These are phyloP conservation scores for Nothophaeocryptopus gaeumannii DNA, from an alignment of 2,329 filamentous ascomycete genomes.

Conservation along the genomic window DNA sequence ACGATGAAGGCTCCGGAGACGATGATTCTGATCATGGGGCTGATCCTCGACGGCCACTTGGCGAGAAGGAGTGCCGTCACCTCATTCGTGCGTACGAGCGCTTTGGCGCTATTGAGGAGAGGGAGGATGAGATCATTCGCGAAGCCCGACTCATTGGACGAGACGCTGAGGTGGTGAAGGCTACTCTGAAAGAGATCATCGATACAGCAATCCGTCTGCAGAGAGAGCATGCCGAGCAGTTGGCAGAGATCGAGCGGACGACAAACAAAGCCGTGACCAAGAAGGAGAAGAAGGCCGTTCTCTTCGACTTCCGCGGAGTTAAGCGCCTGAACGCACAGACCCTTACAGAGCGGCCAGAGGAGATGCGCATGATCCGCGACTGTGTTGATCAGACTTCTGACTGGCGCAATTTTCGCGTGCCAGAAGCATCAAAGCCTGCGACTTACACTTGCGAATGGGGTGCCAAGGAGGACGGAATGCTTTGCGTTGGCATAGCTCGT, in stretches of 20 bases:
- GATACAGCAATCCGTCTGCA: slow-evolving; percentile 68
- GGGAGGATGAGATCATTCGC: slow-evolving; percentile 78
- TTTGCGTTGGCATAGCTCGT: slow-evolving; percentile 85
- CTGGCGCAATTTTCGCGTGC: slow-evolving; percentile 76
- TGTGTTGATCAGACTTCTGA: slow-evolving; percentile 65
- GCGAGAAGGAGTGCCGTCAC: slow-evolving; percentile 88
- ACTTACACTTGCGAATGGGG: slow-evolving; percentile 93
- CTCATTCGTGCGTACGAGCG: slow-evolving; percentile 87
- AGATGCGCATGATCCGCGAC: slow-evolving; percentile 79
- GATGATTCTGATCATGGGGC: slow-evolving; percentile 52
- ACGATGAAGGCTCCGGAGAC: slow-evolving; percentile 54
- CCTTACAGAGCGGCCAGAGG: slow-evolving; percentile 82
- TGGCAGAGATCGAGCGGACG: slow-evolving; percentile 64
- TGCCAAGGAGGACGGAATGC: slow-evolving; percentile 91
- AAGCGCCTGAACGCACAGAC: slow-evolving; percentile 97
- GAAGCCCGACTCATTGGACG: slow-evolving; percentile 82
- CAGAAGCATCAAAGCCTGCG: slow-evolving; percentile 87
- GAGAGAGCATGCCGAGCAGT: slow-evolving; percentile 66
- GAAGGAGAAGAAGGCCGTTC: slow-evolving; percentile 94
- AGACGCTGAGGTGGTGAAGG: slow-evolving; percentile 74
- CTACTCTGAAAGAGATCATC: slow-evolving; percentile 73
- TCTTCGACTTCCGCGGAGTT: slow-evolving; percentile 90
- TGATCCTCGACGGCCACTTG: slow-evolving; percentile 85
- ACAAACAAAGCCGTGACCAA: slow-evolving; percentile 81
- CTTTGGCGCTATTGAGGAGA: slow-evolving; percentile 86